Conservation (phyloP, 2,329 filamentous ascomycete genomes). For the Phaeosphaeriaceae sp. region DNA sequence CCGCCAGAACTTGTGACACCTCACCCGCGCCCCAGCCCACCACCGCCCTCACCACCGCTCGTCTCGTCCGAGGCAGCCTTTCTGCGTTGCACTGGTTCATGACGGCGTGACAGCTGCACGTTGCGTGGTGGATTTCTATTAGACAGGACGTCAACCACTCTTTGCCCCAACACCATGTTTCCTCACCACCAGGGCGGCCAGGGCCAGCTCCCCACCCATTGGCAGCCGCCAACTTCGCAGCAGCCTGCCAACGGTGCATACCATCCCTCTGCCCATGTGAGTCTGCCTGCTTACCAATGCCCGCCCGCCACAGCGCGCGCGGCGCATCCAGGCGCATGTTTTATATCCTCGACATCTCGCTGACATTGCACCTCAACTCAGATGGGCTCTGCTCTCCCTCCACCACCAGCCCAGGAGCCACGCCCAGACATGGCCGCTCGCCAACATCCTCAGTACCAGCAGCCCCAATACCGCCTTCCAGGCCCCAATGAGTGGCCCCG, state of each 20-base stretch:
- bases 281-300: conserved; percentile 17
- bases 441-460: conserved; percentile 53
- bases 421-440: conserved; percentile 55
- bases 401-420: conserved; percentile 44
- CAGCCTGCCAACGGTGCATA: conserved; percentile 47
- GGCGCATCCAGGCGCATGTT: not conserved
- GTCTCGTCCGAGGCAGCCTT: conserved; percentile 10
- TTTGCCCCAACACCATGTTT: conserved; percentile 34
- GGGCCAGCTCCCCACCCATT: conserved; percentile 48
- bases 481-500: conserved; percentile 56
- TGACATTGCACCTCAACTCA: conserved; percentile 32
- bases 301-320: not conserved
- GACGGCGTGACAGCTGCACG: conserved; percentile 37
- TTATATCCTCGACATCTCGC: conserved; percentile 7
- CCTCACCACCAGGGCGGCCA: conserved; percentile 44
- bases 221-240: conserved; percentile 45
- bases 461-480: conserved; percentile 55
- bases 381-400: conserved; percentile 43
- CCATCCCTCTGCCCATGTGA: conserved; percentile 46
- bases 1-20: conserved; percentile 43
- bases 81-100: conserved; percentile 28
- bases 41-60: conserved; percentile 28
- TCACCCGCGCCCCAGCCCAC: conserved; percentile 30
- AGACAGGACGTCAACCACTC: conserved; percentile 5
- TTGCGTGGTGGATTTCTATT: conserved; percentile 20